These are phyloP conservation scores for Tilletia setariae DNA, from an alignment of 1,284 basidiomycete species.

Conservation along the genomic window DNA sequence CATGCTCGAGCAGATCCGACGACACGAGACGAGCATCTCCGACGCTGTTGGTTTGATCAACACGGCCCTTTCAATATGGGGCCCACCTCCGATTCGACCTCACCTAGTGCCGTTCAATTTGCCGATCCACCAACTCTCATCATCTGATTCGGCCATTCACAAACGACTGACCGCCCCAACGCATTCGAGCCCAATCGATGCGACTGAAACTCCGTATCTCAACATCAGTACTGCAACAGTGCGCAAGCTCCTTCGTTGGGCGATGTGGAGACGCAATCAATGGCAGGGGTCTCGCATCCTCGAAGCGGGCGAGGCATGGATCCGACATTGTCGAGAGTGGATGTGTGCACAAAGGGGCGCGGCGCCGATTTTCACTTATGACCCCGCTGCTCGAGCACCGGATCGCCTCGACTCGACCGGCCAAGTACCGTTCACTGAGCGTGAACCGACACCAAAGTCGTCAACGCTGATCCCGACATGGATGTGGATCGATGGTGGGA, in stretches of 20 bases:
- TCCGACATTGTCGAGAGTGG: slow-evolving; percentile 11
- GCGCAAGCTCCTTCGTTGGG: slow-evolving; percentile 11
- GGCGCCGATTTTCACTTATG: background rate
- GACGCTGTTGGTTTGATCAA: background rate
- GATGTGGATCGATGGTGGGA: background rate
- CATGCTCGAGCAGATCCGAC: background rate
- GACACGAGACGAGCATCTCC: background rate
- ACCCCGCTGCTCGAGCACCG: background rate
- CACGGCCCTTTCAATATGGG: background rate
- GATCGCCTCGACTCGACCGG: background rate
- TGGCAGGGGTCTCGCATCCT: background rate
- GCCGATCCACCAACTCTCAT: background rate
- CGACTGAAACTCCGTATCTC: background rate
- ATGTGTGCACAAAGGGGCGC: background rate
- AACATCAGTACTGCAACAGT: background rate
- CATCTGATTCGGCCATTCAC: background rate
- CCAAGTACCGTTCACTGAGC: background rate
- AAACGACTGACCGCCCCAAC: background rate
- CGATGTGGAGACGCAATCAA: background rate
- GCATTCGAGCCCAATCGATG: background rate
- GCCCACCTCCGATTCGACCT: background rate
- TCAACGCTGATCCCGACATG: background rate
- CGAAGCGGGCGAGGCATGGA: slow-evolving; percentile 4
- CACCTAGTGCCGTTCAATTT: background rate
- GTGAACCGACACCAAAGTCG: background rate